Percentiles rank a stretch among this genome's conserved stretches.
These are phyloP conservation scores for Cystobasidiaceae sp. DNA, from an alignment of 1,284 basidiomycete species.

Conservation along the genomic window DNA sequence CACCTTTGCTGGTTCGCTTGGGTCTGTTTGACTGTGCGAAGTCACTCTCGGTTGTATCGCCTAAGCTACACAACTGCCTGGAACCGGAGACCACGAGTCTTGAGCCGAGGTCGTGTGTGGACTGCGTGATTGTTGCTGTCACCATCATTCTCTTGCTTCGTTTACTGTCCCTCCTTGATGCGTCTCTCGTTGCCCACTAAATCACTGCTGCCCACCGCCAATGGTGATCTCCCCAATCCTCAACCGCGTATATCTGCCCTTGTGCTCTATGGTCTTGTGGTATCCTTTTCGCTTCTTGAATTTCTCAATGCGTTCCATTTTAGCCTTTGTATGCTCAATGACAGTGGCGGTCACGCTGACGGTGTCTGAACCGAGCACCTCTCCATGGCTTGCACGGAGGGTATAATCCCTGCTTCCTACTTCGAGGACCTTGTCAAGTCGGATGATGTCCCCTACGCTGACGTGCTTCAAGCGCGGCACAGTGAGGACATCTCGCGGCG, in stretches of 20 bases:
- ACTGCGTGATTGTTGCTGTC: no score
- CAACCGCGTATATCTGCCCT: conserved; percentile 81
- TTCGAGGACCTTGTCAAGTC: conserved; percentile 83
- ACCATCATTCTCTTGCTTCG: no score
- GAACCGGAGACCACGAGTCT: no score
- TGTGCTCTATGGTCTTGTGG: conserved; percentile 72
- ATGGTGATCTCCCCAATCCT: conserved; percentile 43
- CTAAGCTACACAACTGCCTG: no score
- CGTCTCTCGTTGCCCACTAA: neutral
- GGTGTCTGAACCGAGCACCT: conserved; percentile 50
- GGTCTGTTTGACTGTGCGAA: no score
- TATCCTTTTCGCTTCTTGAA: conserved; percentile 98
- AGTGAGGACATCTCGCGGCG: conserved; percentile 84
- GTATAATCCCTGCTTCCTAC: conserved; percentile 92
- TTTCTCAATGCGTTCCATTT: conserved; percentile 84
- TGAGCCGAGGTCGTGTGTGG: no score
- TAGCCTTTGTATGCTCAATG: conserved; percentile 90
- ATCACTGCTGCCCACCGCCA: neutral
- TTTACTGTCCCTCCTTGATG: no score
- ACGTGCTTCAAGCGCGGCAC: conserved; percentile 78
- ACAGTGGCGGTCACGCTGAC: conserved; percentile 81
- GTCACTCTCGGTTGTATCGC: no score
- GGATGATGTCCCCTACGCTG: conserved; percentile 74
- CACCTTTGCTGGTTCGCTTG: no score
- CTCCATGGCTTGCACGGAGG: conserved; percentile 54